These are phyloP conservation scores for Erythrophleum fordii DNA, from an alignment of 306 rosid genomes.

Conservation along the genomic window DNA sequence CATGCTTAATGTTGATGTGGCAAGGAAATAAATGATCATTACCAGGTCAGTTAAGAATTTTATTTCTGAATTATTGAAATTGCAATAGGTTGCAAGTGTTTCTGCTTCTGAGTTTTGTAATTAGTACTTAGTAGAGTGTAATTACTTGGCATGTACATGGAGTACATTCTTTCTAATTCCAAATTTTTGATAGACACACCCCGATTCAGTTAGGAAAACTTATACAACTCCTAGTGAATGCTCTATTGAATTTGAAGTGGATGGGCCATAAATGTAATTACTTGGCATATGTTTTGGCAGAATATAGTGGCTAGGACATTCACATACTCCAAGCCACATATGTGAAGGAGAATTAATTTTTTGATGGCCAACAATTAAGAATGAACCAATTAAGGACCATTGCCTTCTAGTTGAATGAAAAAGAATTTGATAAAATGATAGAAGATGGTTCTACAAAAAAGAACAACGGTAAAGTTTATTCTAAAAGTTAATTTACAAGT, in stretches of 20 bases:
- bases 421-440: too few species aligned
- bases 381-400: too few species aligned
- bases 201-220: constrained; percentile 65
- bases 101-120: constrained; percentile 25
- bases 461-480: too few species aligned
- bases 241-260: constrained; percentile 99
- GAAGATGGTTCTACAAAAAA: too few species aligned
- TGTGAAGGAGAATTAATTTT: too few species aligned
- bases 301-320: too few species aligned
- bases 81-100: constrained; percentile 26
- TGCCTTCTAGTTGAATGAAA: too few species aligned
- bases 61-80: constrained; percentile 29
- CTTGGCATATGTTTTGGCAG: too few species aligned
- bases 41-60: constrained; percentile 75
- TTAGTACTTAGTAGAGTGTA: not conserved
- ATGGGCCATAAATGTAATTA: constrained; percentile 99
- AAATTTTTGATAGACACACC: constrained; percentile 68
- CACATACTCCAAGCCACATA: too few species aligned
- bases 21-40: constrained; percentile 96
- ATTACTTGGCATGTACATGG: constrained; percentile 28
- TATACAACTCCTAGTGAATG: constrained; percentile 92
- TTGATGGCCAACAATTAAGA: too few species aligned
- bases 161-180: constrained; percentile 39
- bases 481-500: too few species aligned
- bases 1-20: constrained; percentile 98